Evolutionary conservation across 352 stramenopile genomes (phyloP).

Genomic region (Lagenidium sp.): DNA sequence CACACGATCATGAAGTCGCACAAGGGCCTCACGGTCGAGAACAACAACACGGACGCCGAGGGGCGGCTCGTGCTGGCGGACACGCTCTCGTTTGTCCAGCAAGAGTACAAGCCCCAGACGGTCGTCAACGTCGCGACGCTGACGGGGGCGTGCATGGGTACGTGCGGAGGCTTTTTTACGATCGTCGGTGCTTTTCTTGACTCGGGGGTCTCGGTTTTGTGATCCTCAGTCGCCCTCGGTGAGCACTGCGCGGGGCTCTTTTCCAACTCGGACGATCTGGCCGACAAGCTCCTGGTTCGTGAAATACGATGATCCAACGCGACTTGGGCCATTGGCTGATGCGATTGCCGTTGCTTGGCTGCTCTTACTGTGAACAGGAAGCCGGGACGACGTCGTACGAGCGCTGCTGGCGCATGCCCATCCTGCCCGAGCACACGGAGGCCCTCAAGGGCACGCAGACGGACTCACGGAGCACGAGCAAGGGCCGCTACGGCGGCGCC

Average conservation of each 20-base stretch:
- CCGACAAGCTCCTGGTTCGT: conserved; percentile 42
- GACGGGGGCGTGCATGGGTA: conserved; percentile 84
- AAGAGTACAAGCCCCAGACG: conserved; percentile 85
- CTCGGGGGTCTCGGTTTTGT: no score
- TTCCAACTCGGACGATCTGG: conserved; percentile 87
- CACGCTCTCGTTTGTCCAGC: conserved; percentile 83
- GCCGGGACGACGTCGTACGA: conserved; percentile 60
- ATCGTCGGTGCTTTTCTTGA: not conserved
- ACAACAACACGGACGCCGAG: conserved; percentile 91
- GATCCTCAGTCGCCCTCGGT: conserved; percentile 61
- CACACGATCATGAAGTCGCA: conserved; percentile 86
- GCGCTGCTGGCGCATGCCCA: conserved; percentile 85
- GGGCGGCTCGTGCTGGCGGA: conserved; percentile 88
- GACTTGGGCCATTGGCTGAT: no score
- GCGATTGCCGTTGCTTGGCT: no score
- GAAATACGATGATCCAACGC: not conserved
- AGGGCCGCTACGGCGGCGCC: conserved; percentile 68
- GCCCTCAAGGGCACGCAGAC: conserved; percentile 76
- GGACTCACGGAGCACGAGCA: conserved; percentile 74
- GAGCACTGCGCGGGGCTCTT: conserved; percentile 89
- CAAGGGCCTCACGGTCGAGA: conserved; percentile 87
- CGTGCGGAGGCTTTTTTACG: not conserved
- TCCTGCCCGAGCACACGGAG: conserved; percentile 76
- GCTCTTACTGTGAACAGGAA: conserved; percentile 15
- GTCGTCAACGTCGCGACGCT: conserved; percentile 93